phyloP scores from a whole-genome alignment of 192 early-diverging fungal genomes.

The Entophlyctis luteolus region DNA sequence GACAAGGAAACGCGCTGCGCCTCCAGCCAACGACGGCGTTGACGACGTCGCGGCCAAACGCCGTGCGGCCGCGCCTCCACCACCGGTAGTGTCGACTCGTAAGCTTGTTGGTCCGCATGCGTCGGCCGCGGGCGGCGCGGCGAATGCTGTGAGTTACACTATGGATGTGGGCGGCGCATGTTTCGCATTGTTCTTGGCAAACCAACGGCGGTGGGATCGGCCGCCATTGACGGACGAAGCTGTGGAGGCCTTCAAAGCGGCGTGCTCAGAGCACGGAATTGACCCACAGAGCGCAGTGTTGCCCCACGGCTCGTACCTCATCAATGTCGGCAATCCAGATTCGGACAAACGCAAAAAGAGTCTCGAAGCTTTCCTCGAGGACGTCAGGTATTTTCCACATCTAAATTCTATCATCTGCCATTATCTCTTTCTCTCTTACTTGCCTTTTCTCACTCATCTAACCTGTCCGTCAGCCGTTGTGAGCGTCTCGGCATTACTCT shows the following conservation, averaged over 20 bases:
- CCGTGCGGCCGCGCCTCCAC: not conserved
- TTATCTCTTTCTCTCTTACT: not conserved
- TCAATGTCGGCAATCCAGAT: conserved; percentile 53
- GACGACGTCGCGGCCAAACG: not conserved
- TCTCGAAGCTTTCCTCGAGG: conserved; percentile 48
- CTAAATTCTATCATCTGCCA: not conserved
- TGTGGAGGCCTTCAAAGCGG: conserved; percentile 28
- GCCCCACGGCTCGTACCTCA: conserved; percentile 54
- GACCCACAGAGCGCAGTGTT: conserved; percentile 31
- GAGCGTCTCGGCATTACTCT: conserved; percentile 45
- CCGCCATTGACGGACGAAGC: conserved; percentile 22
- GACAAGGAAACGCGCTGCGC: not conserved
- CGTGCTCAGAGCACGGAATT: conserved; percentile 13
- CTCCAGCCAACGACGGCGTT: not conserved
- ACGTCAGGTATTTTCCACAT: conserved; percentile 27
- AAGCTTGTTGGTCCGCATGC: conserved; percentile 16
- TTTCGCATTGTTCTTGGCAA: conserved; percentile 23
- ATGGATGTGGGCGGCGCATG: not conserved
- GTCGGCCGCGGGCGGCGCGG: conserved; percentile 6
- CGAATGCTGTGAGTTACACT: conserved; percentile 13
- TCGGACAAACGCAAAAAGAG: conserved; percentile 39
- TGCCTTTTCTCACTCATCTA: not conserved
- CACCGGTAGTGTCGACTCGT: not conserved
- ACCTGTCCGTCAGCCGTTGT: conserved; percentile 27
- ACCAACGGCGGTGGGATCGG: conserved; percentile 38